Percentiles rank a stretch among this genome's conserved stretches.
Evolutionary conservation across 2,329 filamentous ascomycete species (phyloP).

Genomic region (Rasamsonia emersonii): DNA sequence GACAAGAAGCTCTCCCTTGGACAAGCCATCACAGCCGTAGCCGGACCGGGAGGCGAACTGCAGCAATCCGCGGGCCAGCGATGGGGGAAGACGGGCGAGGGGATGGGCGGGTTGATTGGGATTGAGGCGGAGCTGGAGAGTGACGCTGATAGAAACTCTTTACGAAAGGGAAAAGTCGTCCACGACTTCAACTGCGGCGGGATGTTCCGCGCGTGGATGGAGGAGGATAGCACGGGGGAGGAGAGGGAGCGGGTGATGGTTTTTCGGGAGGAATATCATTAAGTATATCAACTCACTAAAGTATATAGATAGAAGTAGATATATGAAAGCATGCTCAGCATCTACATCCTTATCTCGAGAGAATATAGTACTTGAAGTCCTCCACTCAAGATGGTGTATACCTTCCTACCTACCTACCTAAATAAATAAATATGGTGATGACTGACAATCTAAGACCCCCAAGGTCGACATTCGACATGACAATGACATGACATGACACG

Average conservation of each 20-base stretch:
- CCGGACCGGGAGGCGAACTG: conserved; percentile 64
- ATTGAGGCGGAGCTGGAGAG: conserved; percentile 49
- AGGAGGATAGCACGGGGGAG: conserved; percentile 26
- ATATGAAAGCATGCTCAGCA: too few relatives aligned
- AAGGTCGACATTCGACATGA: too few relatives aligned
- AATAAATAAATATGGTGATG: too few relatives aligned
- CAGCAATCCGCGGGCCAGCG: conserved; percentile 64
- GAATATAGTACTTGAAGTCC: too few relatives aligned
- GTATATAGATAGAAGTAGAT: too few relatives aligned
- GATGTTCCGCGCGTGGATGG: conserved; percentile 71
- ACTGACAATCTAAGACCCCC: too few relatives aligned
- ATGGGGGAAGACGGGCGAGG: conserved; percentile 67
- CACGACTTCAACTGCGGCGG: conserved; percentile 80
- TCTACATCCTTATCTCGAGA: too few relatives aligned
- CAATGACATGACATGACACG: too few relatives aligned
- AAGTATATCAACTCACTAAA: too few relatives aligned
- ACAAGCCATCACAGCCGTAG: conserved; percentile 54
- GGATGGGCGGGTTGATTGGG: conserved; percentile 78
- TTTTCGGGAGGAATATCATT: conserved; percentile 32
- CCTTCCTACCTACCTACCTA: too few relatives aligned
- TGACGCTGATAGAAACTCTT: conserved; percentile 30
- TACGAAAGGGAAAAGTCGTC: conserved; percentile 45
- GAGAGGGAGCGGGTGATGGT: conserved; percentile 35
- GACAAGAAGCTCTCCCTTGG: conserved; percentile 37
- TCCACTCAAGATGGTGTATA: too few relatives aligned